Conservation (phyloP, 352 stramenopile genomes). For the Phytophthora citricola region DNA sequence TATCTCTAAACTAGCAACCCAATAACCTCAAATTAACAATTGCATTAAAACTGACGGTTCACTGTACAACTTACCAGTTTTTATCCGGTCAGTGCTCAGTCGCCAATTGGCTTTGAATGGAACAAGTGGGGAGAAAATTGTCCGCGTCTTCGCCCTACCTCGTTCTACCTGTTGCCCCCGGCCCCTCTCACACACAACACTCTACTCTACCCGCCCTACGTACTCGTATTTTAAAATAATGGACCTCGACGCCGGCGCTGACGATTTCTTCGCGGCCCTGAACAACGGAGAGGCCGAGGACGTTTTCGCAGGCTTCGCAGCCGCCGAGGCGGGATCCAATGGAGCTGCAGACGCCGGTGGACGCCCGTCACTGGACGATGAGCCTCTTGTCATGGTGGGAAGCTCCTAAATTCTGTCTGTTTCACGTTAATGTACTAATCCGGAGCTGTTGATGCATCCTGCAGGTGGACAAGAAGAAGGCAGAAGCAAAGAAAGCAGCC, state of each 20-base stretch:
- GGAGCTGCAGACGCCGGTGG: background rate
- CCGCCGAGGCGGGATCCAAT: conserved; percentile 34
- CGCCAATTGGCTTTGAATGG: conserved; percentile 35
- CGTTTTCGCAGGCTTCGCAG: conserved; percentile 62
- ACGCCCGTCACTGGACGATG: conserved; percentile 37
- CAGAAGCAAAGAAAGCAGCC: conserved; percentile 46
- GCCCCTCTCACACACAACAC: conserved; percentile 12
- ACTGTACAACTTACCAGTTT: conserved; percentile 14
- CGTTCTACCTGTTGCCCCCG: conserved; percentile 9
- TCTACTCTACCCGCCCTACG: conserved; percentile 2
- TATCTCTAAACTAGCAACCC: conserved; percentile 2
- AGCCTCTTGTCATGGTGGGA: conserved; percentile 41
- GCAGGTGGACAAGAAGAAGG: conserved; percentile 59
- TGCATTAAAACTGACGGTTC: conserved; percentile 10
- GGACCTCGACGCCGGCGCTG: conserved; percentile 77
- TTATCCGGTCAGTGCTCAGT: conserved; percentile 9
- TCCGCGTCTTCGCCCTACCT: conserved; percentile 1
- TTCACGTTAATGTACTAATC: background rate
- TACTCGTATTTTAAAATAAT: conserved; percentile 33
- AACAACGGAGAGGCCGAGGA: conserved; percentile 68
- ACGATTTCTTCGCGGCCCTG: conserved; percentile 86
- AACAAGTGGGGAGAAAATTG: conserved; percentile 13
- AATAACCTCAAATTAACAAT: conserved; percentile 1
- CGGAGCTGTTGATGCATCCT: conserved; percentile 1
- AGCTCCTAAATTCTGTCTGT: background rate